Base-by-base conservation (phyloP, 257 asterid genomes). In the Penstemon eatonii region DNA sequence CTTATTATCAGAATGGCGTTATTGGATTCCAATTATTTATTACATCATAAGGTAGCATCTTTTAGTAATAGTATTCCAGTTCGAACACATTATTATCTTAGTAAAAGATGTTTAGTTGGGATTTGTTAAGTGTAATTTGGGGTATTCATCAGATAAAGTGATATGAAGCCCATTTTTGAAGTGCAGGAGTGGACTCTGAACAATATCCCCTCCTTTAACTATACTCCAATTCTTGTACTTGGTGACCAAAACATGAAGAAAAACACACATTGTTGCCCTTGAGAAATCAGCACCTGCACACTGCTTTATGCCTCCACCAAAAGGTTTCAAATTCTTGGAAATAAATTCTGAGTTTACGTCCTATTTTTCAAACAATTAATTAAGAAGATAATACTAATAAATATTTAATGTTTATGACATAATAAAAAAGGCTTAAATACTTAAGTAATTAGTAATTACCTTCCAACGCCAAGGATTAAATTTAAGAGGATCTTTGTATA, bases 391-490 rank as follows among this genome's bases (percentile, higher is more conserved):
- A 15, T 15, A 25, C 1, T 25, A 25, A 7, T 67, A 38, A 40
- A 4, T 5, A 8, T 54, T 9, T 11, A 25, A 53, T 38, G 6
- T 39, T 3, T 44, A 40, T 15, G 8, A 7, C 3, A 6, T 10
- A 8, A 44, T 11, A 57, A 5, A 11, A 25, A 25, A 2, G 33
- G 42, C 5, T 25, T 18, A 37, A 6, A 56, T 3, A 37, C 8
- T 6, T 9, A 56, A 56, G 11, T 56, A 11, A 13, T 8, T 52
- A 15, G n/a, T 18, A 55, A 18, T 7, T 42, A 79, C 83, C 77
- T 79, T 71, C 83, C 83, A 79, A 38, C 83, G 80, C 37, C 72
- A 70, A 0, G 83, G 83, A 56, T 75, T 57, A 56, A 79, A 79
- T 9, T 18, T 56, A 9, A 75, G 75, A 8, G 83, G 83, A 56